Base-by-base conservation (phyloP, 2,329 filamentous ascomycete genomes). In the Cladosporium sp. region DNA sequence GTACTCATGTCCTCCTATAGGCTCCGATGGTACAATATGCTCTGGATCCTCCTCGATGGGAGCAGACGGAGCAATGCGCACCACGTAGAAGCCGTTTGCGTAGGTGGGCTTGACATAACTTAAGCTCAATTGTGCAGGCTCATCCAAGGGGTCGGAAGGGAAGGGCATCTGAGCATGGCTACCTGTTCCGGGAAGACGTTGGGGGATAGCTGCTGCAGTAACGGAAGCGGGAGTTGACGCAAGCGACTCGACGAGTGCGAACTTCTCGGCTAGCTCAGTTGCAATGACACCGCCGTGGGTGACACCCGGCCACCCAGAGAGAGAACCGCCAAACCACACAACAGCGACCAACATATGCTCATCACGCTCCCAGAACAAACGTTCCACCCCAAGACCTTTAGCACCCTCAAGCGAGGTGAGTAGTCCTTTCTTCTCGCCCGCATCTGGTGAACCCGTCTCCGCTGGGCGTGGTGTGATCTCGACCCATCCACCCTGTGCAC, bases 201-300 rank as follows among this genome's bases (percentile, higher is more conserved):
- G 74, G 14, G 74, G 73, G 18, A 64, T 67, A 2, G 72, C 74
- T 33, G 73, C 73, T 26, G 67, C 69, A 10, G 66, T 64, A 14
- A 69, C 56, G 3, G 69, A 65, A 12, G 46, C 59, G 18, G 66
- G 59, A 7, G 50, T 62, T 1, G 66, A 67, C 2, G 69, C 88
- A 81, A 72, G 87, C 84, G 69, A 89, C 78, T 71, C 85, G 83
- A 86, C 88, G 52, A 89, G 82, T n/a, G 87, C 87, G 67, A 91
- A 81, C 61, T 84, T 85, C 79, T 93, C 91, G 75, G 91, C 86
- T 44, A 93, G 78, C 3, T 91, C 76, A 0, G 88, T 92, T 8
- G 88, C 89, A 58, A 91, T 82, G 7, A 84, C 81, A 16, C 91
- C 91, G 64, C 91, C 91, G 78, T 94, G 91, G 61, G 88, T 86